Evolutionary conservation across 345 rosid genomes (phyloP).

Genomic region (Gossypium thurberi): DNA sequence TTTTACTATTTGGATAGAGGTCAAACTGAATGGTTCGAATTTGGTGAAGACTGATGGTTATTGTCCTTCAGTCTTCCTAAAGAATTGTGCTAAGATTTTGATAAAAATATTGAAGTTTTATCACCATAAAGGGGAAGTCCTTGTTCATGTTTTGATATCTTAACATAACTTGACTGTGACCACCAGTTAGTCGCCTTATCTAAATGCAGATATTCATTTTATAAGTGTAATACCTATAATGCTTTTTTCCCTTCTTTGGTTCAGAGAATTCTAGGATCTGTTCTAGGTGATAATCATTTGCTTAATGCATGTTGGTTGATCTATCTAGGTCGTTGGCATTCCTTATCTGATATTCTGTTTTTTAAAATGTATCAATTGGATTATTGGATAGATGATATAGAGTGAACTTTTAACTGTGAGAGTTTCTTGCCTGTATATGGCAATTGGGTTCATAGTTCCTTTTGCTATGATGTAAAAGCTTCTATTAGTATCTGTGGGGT

Average conservation of each 20-base stretch:
- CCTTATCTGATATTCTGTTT: not conserved
- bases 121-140: not conserved
- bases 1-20: not conserved
- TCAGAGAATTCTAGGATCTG: constrained; percentile 5
- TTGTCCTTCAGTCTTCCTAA: not conserved
- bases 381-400: constrained; percentile 8
- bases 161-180: not conserved
- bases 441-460: constrained; percentile 18
- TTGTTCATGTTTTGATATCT: not conserved
- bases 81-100: constrained; percentile 9
- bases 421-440: constrained; percentile 20
- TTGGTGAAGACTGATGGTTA: not conserved
- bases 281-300: not conserved
- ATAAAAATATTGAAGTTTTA: constrained; percentile 4
- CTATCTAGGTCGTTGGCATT: constrained; percentile 2
- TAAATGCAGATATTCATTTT: not conserved
- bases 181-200: not conserved
- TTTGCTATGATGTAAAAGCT: constrained; percentile 33
- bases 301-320: constrained; percentile 7
- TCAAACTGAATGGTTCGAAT: not conserved
- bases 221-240: not conserved
- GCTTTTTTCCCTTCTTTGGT: not conserved
- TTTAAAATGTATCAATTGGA: constrained; percentile 6
- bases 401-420: not conserved
- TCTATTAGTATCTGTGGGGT: constrained; percentile 41